Base-by-base conservation (phyloP, 208 protist species). In the Trichomonas gallinae region DNA sequence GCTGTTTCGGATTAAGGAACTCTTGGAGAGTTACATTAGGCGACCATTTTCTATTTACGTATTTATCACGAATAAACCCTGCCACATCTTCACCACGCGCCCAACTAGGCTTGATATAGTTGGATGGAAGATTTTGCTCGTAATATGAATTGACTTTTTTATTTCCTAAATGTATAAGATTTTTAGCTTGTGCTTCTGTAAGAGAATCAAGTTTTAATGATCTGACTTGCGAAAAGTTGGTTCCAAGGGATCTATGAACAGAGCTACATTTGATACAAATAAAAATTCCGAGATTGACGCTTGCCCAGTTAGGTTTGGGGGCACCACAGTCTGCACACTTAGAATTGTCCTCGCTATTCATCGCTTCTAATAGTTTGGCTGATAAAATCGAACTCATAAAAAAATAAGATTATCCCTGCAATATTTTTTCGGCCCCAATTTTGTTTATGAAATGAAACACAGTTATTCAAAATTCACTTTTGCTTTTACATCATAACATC, bases 181-280 rank as follows among this genome's bases (percentile, higher is more conserved):
- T 51, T 26, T 44, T 63, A 40, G 97, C 10, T 91, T 96, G 88
- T 11, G 97, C 83, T 34, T 63, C 40, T 45, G 82, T 97, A 97
- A 97, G 98, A 23, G 51, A 88, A 96, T 98, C 97, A 0, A 98
- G 89, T 48, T 81, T 97, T 8, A 97, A 83, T 87, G 85, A 97
- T 48, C 97, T 96, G 46, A 98, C 97, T 17, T 89, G 15, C 9
- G 97, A 98, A 26, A 98, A 97, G 87, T 98, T 97, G 23, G 96
- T 97, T 45, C 98, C 98, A 31, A 98, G 48, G 38, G 49, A 96
- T 23, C 98, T 96, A 96, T 98, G 98, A 21, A 98, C 51, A 34
- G 97, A 98, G 45, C 97, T 93, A 96, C 98, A 98, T 45, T 96
- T 83, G 38, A 98, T 97, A 96, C 98, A 98, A 36, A 98, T 81